Base-by-base conservation (phyloP, 2,329 filamentous ascomycete genomes). In the Aspergillus spinulosporus region DNA sequence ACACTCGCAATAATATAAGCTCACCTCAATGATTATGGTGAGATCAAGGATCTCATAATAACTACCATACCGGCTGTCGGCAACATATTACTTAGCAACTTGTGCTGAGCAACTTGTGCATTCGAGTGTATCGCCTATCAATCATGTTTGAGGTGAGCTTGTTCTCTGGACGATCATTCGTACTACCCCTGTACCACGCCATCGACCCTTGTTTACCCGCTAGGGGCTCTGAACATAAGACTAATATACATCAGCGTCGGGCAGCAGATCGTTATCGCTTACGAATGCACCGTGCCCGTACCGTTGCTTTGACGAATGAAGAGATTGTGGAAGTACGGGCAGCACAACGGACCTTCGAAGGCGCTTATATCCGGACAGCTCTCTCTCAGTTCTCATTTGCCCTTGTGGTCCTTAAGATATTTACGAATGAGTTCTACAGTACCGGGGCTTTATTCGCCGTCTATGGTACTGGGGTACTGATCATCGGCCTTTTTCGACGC, bases 371-470 rank as follows among this genome's bases (percentile, higher is more conserved):
- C 69, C 89, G 94, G 59, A 99, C 94, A 0, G 92, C 93, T 2
- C 84, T 99, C 15, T 90, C 90, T 2, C 92, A 97, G 69, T 97
- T 97, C 78, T 93, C 89, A 55, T 97, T 99, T 74, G 88, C 93
- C 15, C 86, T 99, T 49, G 87, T 99, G 61, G 90, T 99, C 51
- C 85, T 96, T 64, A 96, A 95, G 78, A 95, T 99, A 74, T 97
- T 99, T 78, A 97, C 92, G 6, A 84, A 87, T 51, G 94, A 97
- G 71, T 97, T 99, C 79, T 97, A 97, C 76, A 86, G 88, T 64
- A 96, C 97, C 61, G 94, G 94, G n/a, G 94, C 94, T 5, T 81
- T 99, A 32, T 97, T 97, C 71, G 92, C 94, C 43, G 87, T 91
- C 48, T 97, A 97, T 69, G 94, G 93, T 9, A 86, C 88, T 2